Conservation (phyloP, 208 protist species). For the Trypanosoma brucei region DNA sequence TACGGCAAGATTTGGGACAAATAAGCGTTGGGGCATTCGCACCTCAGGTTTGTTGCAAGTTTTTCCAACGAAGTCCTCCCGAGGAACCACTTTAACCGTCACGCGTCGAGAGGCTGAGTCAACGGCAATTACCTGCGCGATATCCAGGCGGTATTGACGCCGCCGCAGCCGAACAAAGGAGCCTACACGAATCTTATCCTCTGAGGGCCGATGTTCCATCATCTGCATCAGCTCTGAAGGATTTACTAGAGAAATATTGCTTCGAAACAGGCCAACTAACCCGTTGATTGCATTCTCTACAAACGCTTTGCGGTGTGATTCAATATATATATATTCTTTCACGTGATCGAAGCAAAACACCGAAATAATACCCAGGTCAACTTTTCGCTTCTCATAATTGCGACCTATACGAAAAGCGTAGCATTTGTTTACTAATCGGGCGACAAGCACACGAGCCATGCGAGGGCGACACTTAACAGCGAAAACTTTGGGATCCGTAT, state of each 20-base stretch:
- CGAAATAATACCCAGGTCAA: conserved; percentile 90
- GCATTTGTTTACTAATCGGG: conserved; percentile 91
- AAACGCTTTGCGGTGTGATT: conserved; percentile 86
- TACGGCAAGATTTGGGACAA: conserved; percentile 61
- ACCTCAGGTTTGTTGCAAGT: conserved; percentile 68
- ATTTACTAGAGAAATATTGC: conserved; percentile 82
- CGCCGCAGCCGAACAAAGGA: conserved; percentile 80
- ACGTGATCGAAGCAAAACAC: conserved; percentile 88
- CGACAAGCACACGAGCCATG: conserved; percentile 81
- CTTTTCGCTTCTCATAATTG: conserved; percentile 72
- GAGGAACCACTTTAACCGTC: conserved; percentile 76
- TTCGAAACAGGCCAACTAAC: conserved; percentile 79
- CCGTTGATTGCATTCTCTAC: conserved; percentile 87
- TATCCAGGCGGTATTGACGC: conserved; percentile 76
- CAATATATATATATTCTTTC: conserved; percentile 91
- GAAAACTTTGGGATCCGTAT: conserved; percentile 88
- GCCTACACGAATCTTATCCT: conserved; percentile 67
- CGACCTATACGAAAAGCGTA: conserved; percentile 76
- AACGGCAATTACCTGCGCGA: conserved; percentile 74
- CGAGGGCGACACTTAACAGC: conserved; percentile 80
- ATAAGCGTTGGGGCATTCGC: conserved; percentile 67
- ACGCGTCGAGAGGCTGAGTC: conserved; percentile 53
- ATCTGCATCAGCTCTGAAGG: conserved; percentile 86
- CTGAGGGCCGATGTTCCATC: conserved; percentile 72
- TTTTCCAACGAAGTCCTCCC: conserved; percentile 85